These are phyloP conservation scores for Fusarium penzigii DNA, from an alignment of 2,329 filamentous ascomycete genomes.

Conservation along the genomic window DNA sequence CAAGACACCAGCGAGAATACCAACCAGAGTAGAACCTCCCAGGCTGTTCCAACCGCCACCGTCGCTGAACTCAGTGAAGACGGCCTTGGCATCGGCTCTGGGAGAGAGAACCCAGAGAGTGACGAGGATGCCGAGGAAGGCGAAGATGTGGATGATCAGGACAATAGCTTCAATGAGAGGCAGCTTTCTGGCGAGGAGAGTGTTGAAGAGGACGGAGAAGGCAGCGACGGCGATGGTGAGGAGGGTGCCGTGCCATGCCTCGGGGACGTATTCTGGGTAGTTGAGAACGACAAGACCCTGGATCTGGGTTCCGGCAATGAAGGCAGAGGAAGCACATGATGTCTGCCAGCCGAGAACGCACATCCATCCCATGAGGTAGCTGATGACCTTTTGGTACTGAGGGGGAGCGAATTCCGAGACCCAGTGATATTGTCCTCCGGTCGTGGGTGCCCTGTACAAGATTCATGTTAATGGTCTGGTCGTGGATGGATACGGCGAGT, in stretches of 20 bases:
- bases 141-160: constrained; percentile 23
- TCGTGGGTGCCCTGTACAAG: constrained; percentile 46
- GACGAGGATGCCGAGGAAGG: constrained; percentile 22
- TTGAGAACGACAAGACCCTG: constrained; percentile 44
- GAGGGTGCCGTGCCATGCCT: constrained; percentile 23
- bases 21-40: constrained; percentile 20
- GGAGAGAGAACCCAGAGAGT: constrained; percentile 26
- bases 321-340: constrained; percentile 40
- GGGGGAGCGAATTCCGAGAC: constrained; percentile 54
- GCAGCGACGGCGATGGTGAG: constrained; percentile 15
- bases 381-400: constrained; percentile 51
- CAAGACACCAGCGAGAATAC: constrained; percentile 20
- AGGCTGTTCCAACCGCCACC: constrained; percentile 21
- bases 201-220: constrained; percentile 21
- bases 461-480: neutral
- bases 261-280: constrained; percentile 10
- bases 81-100: constrained; percentile 10
- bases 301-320: constrained; percentile 45
- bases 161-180: constrained; percentile 16
- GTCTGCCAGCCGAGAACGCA: constrained; percentile 48
- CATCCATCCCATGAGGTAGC: constrained; percentile 52
- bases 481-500: too few species aligned
- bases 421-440: constrained; percentile 61
- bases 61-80: constrained; percentile 22
- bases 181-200: constrained; percentile 15